Evolutionary conservation across 2,329 filamentous ascomycete species (phyloP), one percentile per base, ranked within the genome.

Genomic region (Microsporum audouinii): DNA sequence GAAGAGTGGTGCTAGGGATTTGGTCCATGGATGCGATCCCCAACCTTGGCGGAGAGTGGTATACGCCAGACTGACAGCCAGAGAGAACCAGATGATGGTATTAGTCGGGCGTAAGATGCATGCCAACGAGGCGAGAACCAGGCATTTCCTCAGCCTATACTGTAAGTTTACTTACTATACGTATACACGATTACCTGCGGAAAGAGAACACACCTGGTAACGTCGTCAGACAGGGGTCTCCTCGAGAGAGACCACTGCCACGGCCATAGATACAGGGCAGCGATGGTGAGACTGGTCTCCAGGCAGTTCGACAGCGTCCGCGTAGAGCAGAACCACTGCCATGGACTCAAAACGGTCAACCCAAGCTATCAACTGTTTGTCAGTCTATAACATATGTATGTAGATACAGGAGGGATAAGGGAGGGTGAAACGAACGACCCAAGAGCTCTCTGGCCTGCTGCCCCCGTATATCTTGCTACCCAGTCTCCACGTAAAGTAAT

Each of bases 291-390:
- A 0, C 88, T 88, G n/a, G 88, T 90, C 78, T 99, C 94, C 3
- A 97, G 78, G 59, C 87, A 94, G 75, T 99, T 99, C 60, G 92
- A 96, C 70, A 99, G 87, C 0, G 94, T 96, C 55, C 94, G 83
- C 0, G 91, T 92, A 1, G 91, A 94, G 75, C 88, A 94, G 75
- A 94, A 97, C 89, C 89, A 97, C 72, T 96, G 90, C 91, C 94
- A 99, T 5, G 94, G 89, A 73, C 85, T 95, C 68, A 85, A 77
- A 49, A 88, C 73, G 2, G 85, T 86, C 75, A 94, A 80, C 62
- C 82, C 80, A 53, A 95, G 78, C 86, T 91, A 72, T 31, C 53
- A 68, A 62, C 68, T 61, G 12, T 59, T 23, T 33, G 8, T 34
- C 3, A 27, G 36, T 31, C 17, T 43, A 12, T 6, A 49, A 5